Evolutionary conservation across 2,329 filamentous ascomycete genomes (phyloP).

Genomic region (Exophiala sideris): DNA sequence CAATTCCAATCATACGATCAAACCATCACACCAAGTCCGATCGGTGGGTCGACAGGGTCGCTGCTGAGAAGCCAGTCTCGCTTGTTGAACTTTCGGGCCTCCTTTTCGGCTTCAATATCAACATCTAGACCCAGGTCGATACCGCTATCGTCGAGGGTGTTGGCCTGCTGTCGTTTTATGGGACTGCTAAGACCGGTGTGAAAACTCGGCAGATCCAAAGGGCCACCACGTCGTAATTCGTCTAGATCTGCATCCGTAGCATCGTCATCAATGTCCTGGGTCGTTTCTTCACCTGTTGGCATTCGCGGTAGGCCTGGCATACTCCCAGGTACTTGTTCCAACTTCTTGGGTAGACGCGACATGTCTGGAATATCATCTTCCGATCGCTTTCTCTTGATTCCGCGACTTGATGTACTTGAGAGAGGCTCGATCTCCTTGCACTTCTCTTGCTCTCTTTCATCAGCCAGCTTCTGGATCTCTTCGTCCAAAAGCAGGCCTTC

Average conservation of each 20-base stretch:
- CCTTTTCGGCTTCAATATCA: slow-evolving; percentile 38
- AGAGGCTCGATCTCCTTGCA: slow-evolving; percentile 12
- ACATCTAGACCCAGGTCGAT: slow-evolving; percentile 27
- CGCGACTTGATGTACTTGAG: slow-evolving; percentile 1
- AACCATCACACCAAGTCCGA: slow-evolving; percentile 20
- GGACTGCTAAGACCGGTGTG: slow-evolving; percentile 27
- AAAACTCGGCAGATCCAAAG: slow-evolving; percentile 28
- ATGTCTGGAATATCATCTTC: slow-evolving; percentile 14
- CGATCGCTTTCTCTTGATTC: slow-evolving; percentile 21
- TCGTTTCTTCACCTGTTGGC: slow-evolving; percentile 1
- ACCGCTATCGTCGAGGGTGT: slow-evolving; percentile 26
- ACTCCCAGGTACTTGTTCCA: neutral
- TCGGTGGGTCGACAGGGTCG: slow-evolving; percentile 25
- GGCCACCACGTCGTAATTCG: slow-evolving; percentile 25
- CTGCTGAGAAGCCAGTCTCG: slow-evolving; percentile 30
- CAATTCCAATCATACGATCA: neutral
- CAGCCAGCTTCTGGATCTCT: slow-evolving; percentile 22
- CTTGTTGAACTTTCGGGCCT: slow-evolving; percentile 28
- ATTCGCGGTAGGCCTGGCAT: slow-evolving; percentile 13
- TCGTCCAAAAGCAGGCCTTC: slow-evolving; percentile 26
- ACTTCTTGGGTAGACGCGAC: slow-evolving; percentile 10
- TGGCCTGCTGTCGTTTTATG: slow-evolving; percentile 16
- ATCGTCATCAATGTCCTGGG: slow-evolving; percentile 17
- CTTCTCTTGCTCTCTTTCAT: slow-evolving; percentile 27
- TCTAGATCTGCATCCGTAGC: slow-evolving; percentile 27